Base-by-base conservation (phyloP, 768 basidiomycete genomes). In the Termitomyces sp. region DNA sequence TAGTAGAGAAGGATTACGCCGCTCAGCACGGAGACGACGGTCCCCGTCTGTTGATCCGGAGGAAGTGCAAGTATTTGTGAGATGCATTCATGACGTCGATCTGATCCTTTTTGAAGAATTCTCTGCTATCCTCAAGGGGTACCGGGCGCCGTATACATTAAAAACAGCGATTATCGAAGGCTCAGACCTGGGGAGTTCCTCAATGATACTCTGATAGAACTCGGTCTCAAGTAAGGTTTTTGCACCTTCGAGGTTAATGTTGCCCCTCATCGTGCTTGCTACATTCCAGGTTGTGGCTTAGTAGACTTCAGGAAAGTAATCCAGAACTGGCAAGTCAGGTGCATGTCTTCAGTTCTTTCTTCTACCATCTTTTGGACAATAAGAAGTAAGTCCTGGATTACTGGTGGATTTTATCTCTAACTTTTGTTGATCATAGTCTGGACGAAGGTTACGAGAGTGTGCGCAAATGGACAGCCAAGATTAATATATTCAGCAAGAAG, bases 161-260 rank as follows among this genome's bases (percentile, higher is more conserved):
- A 88, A 14, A 79, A 81, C 40, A 86, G 84, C 23, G 97, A 98
- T 64, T 70, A 88, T 27, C 75, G 75, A 54, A 85, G 96, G 10
- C 69, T 98, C 32, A 72, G 82, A 50, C 86, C 87, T 0, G 85
- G 84, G 32, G 91, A 96, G 68, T 98, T 87, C 68, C 77, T 99
- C 47, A 99, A 99, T 66, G 97, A 99, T 72, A 97, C 92, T 0
- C 73, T 99, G 35, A 94, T 98, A 30, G 97, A 99, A 67, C 97
- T 95, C 63, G 95, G 93, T 3, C 77, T 99, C 34, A 95, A 94
- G 94, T 94, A 64, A 46, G 89, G 70, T 34, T 54, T 40, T 39
- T 30, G 44, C 50, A 39, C 35, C 3, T 4, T 19, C 42, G 19
- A 16, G 7, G 16, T 16, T 8, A 37, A 35, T 17, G 40, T 27